Percentiles rank a stretch among this genome's conserved stretches.
These are phyloP conservation scores for Sordariomycetes sp. DNA, from an alignment of 2,329 filamentous ascomycete genomes.

Conservation along the genomic window DNA sequence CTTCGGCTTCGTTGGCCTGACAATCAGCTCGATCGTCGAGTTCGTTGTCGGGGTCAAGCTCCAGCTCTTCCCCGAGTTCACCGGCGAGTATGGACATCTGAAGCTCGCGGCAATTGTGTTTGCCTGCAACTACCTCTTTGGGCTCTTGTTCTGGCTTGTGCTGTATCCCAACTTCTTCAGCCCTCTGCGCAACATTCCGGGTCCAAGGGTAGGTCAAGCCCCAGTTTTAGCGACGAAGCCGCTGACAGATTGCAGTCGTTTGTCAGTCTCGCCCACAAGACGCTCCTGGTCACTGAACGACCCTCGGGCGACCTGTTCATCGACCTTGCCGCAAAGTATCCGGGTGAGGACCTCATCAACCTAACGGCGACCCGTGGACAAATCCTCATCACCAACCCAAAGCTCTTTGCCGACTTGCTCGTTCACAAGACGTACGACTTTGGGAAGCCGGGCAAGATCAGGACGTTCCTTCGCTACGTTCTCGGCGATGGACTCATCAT, in stretches of 20 bases:
- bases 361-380: slow-evolving; percentile 10
- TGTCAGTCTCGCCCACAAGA: slow-evolving; percentile 10
- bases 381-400: slow-evolving; percentile 13
- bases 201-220: slow-evolving; percentile 6
- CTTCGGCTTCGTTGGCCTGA: slow-evolving; percentile 14
- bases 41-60: slow-evolving; percentile 16
- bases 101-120: slow-evolving; percentile 5
- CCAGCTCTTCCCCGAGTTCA: slow-evolving; percentile 12
- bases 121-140: slow-evolving; percentile 6
- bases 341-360: slow-evolving; percentile 11
- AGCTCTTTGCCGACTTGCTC: slow-evolving; percentile 13
- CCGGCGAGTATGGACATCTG: slow-evolving; percentile 8
- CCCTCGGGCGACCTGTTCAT: slow-evolving; percentile 15
- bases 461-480: slow-evolving; percentile 39
- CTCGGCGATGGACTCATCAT: slow-evolving; percentile 50
- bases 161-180: slow-evolving; percentile 7
- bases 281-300: slow-evolving; percentile 10
- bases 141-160: slow-evolving; percentile 7
- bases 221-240: neutral
- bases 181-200: slow-evolving; percentile 6
- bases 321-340: slow-evolving; percentile 13
- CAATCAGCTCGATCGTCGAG: slow-evolving; percentile 13
- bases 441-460: slow-evolving; percentile 35
- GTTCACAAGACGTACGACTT: slow-evolving; percentile 40
- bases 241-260: neutral